Conservation (phyloP, 2,329 filamentous ascomycete genomes). For the Parascedosporium putredinis region DNA sequence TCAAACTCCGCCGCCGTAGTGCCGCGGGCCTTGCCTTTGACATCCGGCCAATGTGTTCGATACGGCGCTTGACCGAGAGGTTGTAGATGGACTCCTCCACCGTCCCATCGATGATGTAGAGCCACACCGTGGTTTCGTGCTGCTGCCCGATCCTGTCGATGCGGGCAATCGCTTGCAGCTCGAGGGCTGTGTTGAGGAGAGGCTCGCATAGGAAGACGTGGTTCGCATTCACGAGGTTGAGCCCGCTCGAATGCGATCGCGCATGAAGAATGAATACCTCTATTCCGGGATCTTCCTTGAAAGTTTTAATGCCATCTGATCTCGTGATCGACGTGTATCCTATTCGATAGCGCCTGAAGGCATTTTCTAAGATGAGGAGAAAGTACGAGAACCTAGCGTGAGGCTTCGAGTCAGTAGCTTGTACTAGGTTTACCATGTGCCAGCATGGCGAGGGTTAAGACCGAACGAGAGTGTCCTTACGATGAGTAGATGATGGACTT, state of each 20-base stretch:
- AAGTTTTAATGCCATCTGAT: constrained; percentile 58
- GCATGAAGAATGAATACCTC: constrained; percentile 88
- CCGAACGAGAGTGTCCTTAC: constrained; percentile 19
- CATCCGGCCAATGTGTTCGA: constrained; percentile 56
- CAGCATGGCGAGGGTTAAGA: constrained; percentile 3
- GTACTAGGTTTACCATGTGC: too few relatives aligned
- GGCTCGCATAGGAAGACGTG: constrained; percentile 95
- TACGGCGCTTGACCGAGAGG: constrained; percentile 66
- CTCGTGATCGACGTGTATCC: constrained; percentile 61
- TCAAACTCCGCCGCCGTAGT: constrained; percentile 50
- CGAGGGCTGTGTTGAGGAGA: constrained; percentile 82
- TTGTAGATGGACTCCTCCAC: constrained; percentile 90
- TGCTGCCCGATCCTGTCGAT: constrained; percentile 91
- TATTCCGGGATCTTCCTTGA: constrained; percentile 61
- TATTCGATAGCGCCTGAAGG: constrained; percentile 63
- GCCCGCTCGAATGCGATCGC: constrained; percentile 74
- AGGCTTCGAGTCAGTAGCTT: too few relatives aligned
- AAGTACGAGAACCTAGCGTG: constrained; percentile 68
- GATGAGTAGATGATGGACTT: constrained; percentile 96
- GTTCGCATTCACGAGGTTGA: constrained; percentile 86
- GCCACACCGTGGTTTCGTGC: constrained; percentile 83
- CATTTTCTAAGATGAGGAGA: constrained; percentile 59
- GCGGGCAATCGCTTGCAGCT: constrained; percentile 87
- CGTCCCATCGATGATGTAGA: constrained; percentile 83
- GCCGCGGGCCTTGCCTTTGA: constrained; percentile 29